Conservation (phyloP, 495 filamentous ascomycete species). For the Aspergillus diversus region DNA sequence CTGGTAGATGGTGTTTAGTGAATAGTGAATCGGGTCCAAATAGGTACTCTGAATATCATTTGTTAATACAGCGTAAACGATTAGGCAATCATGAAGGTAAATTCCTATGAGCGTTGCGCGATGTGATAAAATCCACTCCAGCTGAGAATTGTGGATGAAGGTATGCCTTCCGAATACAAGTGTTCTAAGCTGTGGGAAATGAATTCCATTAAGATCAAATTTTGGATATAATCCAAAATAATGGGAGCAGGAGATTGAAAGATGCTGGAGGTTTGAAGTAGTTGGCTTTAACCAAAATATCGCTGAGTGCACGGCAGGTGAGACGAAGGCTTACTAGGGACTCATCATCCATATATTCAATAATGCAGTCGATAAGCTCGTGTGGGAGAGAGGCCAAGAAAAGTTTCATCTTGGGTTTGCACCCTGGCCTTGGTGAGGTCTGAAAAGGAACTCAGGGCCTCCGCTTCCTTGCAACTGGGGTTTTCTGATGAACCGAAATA, state of each 20-base stretch:
- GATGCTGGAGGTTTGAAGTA: constrained; percentile 21
- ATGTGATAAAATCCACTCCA: constrained; percentile 31
- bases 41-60: background rate
- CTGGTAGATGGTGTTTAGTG: background rate
- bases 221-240: constrained; percentile 30
- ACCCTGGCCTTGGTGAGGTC: background rate
- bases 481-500: no score
- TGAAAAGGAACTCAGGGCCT: background rate
- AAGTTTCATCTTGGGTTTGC: background rate
- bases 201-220: constrained; percentile 16
- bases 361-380: constrained; percentile 4
- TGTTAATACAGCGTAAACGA: constrained; percentile 16
- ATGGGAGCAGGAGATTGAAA: constrained; percentile 23
- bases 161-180: constrained; percentile 24
- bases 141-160: constrained; percentile 27
- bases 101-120: constrained; percentile 20
- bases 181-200: constrained; percentile 26
- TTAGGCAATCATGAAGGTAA: constrained; percentile 25
- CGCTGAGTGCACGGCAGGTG: background rate
- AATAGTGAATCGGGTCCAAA: background rate
- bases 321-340: background rate
- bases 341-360: background rate
- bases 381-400: background rate
- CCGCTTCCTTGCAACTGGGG: no score
- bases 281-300: constrained; percentile 28